Evolutionary conservation across 768 basidiomycete species (phyloP), one percentile per base, ranked within the genome.

Genomic region (Rhodotorula graminis): DNA sequence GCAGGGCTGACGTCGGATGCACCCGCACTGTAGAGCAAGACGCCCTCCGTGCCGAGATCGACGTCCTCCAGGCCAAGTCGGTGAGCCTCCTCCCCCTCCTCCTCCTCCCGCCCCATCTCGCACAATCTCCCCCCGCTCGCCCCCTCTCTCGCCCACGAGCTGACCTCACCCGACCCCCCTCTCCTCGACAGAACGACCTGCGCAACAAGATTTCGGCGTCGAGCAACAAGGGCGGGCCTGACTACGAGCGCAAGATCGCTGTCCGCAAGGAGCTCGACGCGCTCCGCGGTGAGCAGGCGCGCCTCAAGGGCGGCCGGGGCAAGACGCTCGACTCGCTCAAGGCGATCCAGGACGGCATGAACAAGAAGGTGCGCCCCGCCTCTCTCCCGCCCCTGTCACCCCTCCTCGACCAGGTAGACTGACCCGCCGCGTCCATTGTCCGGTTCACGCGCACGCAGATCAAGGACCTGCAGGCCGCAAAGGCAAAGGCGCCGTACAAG

Each of bases 291-390:
- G 85, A 89, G 74, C 96, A 97, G 82, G 89, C 89, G 47, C 85
- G 84, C 70, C 87, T 83, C 82, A 96, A 95, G 84, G 80, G 80
- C 40, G 86, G 87, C 25, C 84, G 91, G 75, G 81, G 84, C 37
- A 92, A 91, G 82, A 82, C 89, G 60, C 80, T 87, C 58, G 92
- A 93, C 47, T 89, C 93, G 81, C 82, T 96, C 74, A 92, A 90
- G 80, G 76, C 85, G 18, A 78, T 93, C 58, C 87, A 94, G 79
- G 94, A 95, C 12, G 83, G 80, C 50, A 84, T 94, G 63, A 84
- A 87, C 80, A 91, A 90, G 83, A 95, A 93, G 87, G 93, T 90
- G 27, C 42, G 81, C n/a, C n/a, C n/a, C n/a, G n/a, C n/a, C n/a
- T 29, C 8, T 37, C 37, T 9, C 18, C 29, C 27, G 9, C 14